phyloP scores from a whole-genome alignment of 78 protist genomes.

The Diacronema lutheri region DNA sequence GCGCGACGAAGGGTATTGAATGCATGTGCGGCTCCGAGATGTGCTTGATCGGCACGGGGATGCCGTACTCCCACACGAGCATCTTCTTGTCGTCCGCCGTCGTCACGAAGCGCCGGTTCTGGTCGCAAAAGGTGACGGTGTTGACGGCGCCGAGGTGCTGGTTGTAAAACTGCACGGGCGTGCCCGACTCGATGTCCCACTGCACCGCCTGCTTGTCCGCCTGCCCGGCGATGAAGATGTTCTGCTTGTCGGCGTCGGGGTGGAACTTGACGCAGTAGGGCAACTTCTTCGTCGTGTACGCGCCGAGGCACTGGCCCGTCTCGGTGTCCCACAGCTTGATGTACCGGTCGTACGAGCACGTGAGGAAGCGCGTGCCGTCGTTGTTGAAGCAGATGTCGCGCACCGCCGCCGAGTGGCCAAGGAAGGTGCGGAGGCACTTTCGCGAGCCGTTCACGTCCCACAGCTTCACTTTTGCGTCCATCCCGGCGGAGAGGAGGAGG shows the following conservation, averaged over 20 bases:
- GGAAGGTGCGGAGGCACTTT: slow-evolving; percentile 75
- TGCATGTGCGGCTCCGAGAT: slow-evolving; percentile 72
- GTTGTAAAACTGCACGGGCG: slow-evolving; percentile 70
- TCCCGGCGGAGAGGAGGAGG: slow-evolving; percentile 71
- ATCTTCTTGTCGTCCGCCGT: slow-evolving; percentile 91
- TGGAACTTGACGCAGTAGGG: slow-evolving; percentile 76
- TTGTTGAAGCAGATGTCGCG: slow-evolving; percentile 67
- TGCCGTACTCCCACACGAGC: slow-evolving; percentile 93
- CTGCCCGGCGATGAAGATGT: slow-evolving; percentile 74
- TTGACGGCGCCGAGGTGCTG: slow-evolving; percentile 84
- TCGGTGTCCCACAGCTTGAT: slow-evolving; percentile 93
- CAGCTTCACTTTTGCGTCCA: slow-evolving; percentile 67
- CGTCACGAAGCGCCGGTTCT: slow-evolving; percentile 69
- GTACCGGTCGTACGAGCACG: slow-evolving; percentile 68
- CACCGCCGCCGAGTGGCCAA: slow-evolving; percentile 81
- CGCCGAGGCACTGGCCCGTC: slow-evolving; percentile 77
- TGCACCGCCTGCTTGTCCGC: slow-evolving; percentile 72
- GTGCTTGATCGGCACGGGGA: slow-evolving; percentile 87
- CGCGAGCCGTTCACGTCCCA: slow-evolving; percentile 77
- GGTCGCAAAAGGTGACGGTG: slow-evolving; percentile 88
- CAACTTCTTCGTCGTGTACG: slow-evolving; percentile 37
- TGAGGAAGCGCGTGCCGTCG: slow-evolving; percentile 75
- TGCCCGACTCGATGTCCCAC: slow-evolving; percentile 52
- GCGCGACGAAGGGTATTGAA: slow-evolving; percentile 56
- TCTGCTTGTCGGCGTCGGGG: slow-evolving; percentile 70